phyloP scores from a whole-genome alignment of 2,329 filamentous ascomycete genomes.

The Apiospora aurea region DNA sequence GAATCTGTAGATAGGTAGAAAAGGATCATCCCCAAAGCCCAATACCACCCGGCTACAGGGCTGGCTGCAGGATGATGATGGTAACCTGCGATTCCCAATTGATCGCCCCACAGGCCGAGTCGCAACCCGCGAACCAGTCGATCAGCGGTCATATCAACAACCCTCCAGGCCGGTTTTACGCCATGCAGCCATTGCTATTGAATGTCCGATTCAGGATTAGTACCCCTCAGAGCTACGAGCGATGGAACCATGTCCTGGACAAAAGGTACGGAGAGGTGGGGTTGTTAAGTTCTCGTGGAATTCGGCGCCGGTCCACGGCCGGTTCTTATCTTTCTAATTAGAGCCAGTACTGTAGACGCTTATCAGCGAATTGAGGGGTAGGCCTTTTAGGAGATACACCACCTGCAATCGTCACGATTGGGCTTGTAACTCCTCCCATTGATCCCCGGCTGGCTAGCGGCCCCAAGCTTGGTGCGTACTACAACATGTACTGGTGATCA shows the following conservation, averaged over 20 bases:
- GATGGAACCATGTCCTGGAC: neutral
- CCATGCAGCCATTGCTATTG: constrained; percentile 6
- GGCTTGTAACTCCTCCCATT: neutral
- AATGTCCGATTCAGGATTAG: neutral
- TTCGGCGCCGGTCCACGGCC: constrained; percentile 13
- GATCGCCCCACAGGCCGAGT: neutral
- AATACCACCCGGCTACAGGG: neutral
- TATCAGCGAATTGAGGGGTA: constrained; percentile 9
- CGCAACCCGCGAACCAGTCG: neutral
- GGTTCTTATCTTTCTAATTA: constrained; percentile 7
- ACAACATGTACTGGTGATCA: neutral
- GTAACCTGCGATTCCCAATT: neutral
- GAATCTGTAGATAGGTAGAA: neutral
- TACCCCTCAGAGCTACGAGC: neutral
- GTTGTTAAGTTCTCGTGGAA: constrained; percentile 12
- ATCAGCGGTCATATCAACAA: neutral
- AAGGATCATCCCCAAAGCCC: neutral
- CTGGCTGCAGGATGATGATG: neutral
- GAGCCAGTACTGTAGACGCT: constrained; percentile 10
- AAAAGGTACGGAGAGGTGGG: constrained; percentile 2
- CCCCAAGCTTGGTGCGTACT: neutral
- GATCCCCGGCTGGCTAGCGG: neutral
- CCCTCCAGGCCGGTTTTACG: neutral
- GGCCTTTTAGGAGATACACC: neutral
- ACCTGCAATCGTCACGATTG: neutral